phyloP scores from a whole-genome alignment of 2,329 filamentous ascomycete species.

The Xylaria digitata region DNA sequence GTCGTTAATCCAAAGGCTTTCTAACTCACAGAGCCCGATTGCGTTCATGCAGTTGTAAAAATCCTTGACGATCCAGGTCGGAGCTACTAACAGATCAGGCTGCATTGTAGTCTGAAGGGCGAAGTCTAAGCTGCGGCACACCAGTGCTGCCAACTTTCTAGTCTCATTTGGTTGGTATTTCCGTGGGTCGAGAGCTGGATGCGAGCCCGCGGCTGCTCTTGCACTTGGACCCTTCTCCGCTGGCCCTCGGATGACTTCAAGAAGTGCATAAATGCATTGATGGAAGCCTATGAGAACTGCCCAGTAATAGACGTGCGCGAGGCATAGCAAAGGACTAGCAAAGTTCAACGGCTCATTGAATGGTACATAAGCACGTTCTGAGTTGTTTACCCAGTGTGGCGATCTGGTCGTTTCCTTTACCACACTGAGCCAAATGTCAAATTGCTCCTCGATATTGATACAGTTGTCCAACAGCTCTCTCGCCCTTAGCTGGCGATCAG shows the following conservation, averaged over 20 bases:
- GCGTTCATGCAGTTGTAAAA: conserved; percentile 44
- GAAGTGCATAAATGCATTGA: conserved; percentile 59
- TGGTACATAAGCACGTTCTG: conserved; percentile 51
- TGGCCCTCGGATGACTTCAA: conserved; percentile 58
- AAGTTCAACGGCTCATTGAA: conserved; percentile 61
- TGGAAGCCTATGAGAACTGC: conserved; percentile 62
- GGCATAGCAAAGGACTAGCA: conserved; percentile 56
- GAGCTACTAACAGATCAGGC: conserved; percentile 47
- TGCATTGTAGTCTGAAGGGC: conserved; percentile 55
- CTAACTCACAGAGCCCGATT: conserved; percentile 43
- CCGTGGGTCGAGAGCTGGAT: conserved; percentile 54
- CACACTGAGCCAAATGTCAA: conserved; percentile 60
- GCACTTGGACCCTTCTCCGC: conserved; percentile 55
- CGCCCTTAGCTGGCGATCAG: conserved; percentile 57
- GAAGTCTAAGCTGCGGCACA: conserved; percentile 64
- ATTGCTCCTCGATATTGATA: conserved; percentile 59
- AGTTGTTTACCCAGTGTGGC: conserved; percentile 55
- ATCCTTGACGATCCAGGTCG: conserved; percentile 45
- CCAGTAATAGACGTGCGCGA: conserved; percentile 67
- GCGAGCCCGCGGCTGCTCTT: conserved; percentile 54
- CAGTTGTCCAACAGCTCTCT: conserved; percentile 62
- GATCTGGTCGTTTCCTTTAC: conserved; percentile 39
- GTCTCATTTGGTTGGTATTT: conserved; percentile 57
- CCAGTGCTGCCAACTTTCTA: conserved; percentile 58
- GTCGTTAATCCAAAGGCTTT: conserved; percentile 45